Evolutionary conservation across 2,329 filamentous ascomycete species (phyloP).

Genomic region (Alternaria longipes): DNA sequence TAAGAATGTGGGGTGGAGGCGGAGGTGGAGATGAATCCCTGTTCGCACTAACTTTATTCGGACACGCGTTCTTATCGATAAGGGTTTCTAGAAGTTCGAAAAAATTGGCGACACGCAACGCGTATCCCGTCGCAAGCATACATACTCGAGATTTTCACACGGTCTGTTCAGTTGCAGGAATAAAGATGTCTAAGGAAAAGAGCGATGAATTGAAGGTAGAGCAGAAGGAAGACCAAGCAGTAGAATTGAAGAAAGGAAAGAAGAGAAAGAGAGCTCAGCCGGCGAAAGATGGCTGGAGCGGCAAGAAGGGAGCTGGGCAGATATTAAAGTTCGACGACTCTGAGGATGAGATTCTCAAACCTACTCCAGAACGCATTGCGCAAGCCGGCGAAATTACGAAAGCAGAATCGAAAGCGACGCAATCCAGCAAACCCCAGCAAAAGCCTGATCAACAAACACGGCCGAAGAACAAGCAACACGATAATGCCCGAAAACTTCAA

Average conservation of each 20-base stretch:
- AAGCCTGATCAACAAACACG: constrained; percentile 8
- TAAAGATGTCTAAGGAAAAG: constrained; percentile 29
- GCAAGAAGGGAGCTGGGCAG: constrained; percentile 28
- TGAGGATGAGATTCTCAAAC: constrained; percentile 10
- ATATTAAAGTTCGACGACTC: constrained; percentile 27
- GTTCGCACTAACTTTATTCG: constrained; percentile 1
- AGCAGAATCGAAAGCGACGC: background rate
- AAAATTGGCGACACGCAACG: constrained; percentile 27
- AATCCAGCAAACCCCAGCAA: background rate
- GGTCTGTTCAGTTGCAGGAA: background rate
- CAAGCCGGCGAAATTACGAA: background rate
- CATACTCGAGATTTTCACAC: background rate
- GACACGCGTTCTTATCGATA: constrained; percentile 37
- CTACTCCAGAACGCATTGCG: background rate
- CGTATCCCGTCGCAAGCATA: background rate
- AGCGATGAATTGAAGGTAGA: background rate
- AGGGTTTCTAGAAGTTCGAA: constrained; percentile 18
- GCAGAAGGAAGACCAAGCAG: background rate
- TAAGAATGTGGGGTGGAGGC: background rate
- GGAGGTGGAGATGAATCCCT: constrained; percentile 1
- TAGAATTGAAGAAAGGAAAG: constrained; percentile 35
- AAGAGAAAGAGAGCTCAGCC: constrained; percentile 45
- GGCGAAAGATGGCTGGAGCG: constrained; percentile 11
- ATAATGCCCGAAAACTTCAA: constrained; percentile 6
- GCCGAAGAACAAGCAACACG: constrained; percentile 10